Conservation (phyloP, 495 filamentous ascomycete genomes). For the Rhizodiscina lignyota region DNA sequence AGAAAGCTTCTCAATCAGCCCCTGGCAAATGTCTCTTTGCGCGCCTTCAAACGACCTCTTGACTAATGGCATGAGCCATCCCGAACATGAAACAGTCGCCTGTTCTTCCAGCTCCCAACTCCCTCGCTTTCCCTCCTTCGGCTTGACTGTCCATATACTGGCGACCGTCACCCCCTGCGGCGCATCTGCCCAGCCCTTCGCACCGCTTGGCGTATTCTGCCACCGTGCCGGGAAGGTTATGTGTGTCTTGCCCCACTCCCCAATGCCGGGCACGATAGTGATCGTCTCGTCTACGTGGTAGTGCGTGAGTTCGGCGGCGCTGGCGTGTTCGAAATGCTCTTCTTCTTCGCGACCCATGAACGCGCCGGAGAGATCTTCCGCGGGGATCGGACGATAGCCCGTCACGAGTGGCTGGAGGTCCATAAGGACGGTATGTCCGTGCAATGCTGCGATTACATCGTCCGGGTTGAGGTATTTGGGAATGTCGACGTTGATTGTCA, state of each 20-base stretch:
- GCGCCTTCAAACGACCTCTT: no score
- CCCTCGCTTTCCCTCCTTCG: no score
- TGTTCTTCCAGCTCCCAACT: no score
- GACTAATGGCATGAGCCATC: no score
- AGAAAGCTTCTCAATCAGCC: no score
- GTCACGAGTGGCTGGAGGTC: slow-evolving; percentile 10
- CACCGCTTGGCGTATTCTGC: slow-evolving; percentile 7
- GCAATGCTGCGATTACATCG: slow-evolving; percentile 8
- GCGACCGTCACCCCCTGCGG: slow-evolving; percentile 7
- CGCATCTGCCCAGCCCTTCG: slow-evolving; percentile 9
- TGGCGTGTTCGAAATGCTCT: slow-evolving; percentile 11
- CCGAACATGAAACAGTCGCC: no score
- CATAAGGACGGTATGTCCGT: slow-evolving; percentile 12
- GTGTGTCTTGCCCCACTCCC: slow-evolving; percentile 9
- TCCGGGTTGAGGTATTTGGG: slow-evolving; percentile 5
- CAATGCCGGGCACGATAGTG: slow-evolving; percentile 7
- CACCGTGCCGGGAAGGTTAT: slow-evolving; percentile 8
- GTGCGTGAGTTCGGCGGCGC: slow-evolving; percentile 1
- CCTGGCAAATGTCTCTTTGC: no score
- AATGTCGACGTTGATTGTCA: no score
- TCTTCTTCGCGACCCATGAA: slow-evolving; percentile 7
- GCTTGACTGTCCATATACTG: no score
- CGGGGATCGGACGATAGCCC: slow-evolving; percentile 4
- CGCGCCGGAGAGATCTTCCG: slow-evolving; percentile 1
- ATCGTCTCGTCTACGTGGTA: slow-evolving; percentile 9